phyloP scores from a whole-genome alignment of 1,139 yeast genomes.

The Candida sojae region DNA sequence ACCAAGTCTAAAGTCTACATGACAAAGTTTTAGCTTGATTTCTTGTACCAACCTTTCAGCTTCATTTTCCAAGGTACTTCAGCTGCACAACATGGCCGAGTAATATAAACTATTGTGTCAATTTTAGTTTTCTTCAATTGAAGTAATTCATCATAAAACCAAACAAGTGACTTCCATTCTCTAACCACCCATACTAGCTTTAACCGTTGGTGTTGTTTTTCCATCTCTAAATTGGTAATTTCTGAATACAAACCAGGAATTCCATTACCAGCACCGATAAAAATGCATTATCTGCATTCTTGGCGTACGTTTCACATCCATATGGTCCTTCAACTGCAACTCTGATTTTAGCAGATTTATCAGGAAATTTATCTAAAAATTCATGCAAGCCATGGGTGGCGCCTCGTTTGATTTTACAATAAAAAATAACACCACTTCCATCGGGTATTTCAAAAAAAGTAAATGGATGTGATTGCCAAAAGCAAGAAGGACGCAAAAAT shows the following conservation, averaged over 20 bases:
- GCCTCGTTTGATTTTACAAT: conserved; percentile 40
- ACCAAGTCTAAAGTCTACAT: conserved; percentile 31
- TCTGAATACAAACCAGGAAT: conserved; percentile 48
- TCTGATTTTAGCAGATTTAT: conserved; percentile 28
- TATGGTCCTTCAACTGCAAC: conserved; percentile 48
- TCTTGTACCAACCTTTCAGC: background rate
- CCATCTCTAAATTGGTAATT: conserved; percentile 26
- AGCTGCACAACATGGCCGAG: conserved; percentile 23
- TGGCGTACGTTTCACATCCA: conserved; percentile 35
- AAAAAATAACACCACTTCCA: conserved; percentile 26
- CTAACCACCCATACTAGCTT: conserved; percentile 39
- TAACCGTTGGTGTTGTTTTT: conserved; percentile 17
- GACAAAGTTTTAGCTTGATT: conserved; percentile 24
- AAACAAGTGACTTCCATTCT: conserved; percentile 30
- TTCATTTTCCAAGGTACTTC: background rate
- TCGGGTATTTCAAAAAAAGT: conserved; percentile 29
- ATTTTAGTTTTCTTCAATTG: conserved; percentile 25
- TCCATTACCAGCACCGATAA: conserved; percentile 46
- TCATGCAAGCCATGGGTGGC: conserved; percentile 33
- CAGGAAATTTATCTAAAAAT: conserved; percentile 30
- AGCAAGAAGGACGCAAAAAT: conserved; percentile 39
- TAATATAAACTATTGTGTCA: conserved; percentile 32
- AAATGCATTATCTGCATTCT: conserved; percentile 31
- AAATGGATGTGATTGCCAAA: conserved; percentile 50
- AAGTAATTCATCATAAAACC: conserved; percentile 37